Conservation (phyloP, 768 basidiomycete species). For the Termitomyces bulborhizus region DNA sequence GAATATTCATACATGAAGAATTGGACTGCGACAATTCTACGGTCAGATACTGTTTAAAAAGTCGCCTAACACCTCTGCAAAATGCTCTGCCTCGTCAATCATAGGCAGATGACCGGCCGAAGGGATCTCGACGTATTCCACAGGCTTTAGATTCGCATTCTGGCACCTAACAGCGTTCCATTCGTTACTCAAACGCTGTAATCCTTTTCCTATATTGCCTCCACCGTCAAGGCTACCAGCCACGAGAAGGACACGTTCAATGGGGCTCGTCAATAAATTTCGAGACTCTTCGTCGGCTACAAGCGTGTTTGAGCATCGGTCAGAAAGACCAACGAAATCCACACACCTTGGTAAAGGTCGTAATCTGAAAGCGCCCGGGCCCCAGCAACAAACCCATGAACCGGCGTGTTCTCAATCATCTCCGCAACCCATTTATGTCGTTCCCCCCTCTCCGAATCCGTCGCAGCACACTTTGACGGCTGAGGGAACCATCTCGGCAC, state of each 20-base stretch:
- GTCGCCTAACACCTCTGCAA: conserved; percentile 26
- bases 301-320: background rate
- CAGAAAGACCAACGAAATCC: background rate
- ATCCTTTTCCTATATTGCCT: conserved; percentile 35
- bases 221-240: conserved; percentile 43
- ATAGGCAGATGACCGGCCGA: conserved; percentile 45
- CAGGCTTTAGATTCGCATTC: conserved; percentile 8
- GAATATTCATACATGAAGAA: background rate
- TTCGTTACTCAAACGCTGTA: conserved; percentile 25
- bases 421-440: conserved; percentile 22
- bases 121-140: conserved; percentile 29
- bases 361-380: conserved; percentile 41
- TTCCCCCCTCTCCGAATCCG: conserved; percentile 9
- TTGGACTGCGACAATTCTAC: background rate
- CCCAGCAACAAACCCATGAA: conserved; percentile 40
- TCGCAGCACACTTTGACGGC: conserved; percentile 24
- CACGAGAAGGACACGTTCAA: conserved; percentile 33
- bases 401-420: conserved; percentile 33
- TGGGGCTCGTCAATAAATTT: conserved; percentile 19
- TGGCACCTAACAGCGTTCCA: conserved; percentile 15
- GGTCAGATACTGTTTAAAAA: conserved; percentile 20
- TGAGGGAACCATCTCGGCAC: conserved; percentile 44
- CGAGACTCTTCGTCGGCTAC: conserved; percentile 9
- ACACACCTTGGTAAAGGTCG: conserved; percentile 25
- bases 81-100: conserved; percentile 41